A percentile compares a stretch with the other conserved stretches of the same genome.
phyloP scores from a whole-genome alignment of 306 rosid species.

The Macrotyloma uniflorum region DNA sequence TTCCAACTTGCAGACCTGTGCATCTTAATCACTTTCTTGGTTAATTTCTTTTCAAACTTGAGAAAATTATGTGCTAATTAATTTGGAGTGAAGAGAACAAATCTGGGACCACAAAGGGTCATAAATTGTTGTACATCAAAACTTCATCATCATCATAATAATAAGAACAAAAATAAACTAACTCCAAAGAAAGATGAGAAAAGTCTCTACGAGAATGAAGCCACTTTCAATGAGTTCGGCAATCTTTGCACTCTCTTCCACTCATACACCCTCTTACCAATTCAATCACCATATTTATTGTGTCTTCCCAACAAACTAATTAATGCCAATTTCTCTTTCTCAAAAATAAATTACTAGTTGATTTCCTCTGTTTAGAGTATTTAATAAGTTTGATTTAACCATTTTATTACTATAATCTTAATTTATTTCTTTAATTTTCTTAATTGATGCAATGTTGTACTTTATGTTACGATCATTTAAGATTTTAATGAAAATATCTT shows the following conservation, averaged over 20 bases:
- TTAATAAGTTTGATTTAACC: too few relatives aligned
- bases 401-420: too few relatives aligned
- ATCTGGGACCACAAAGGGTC: not conserved
- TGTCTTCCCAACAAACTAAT: not conserved
- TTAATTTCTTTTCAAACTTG: not conserved
- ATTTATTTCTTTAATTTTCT: too few relatives aligned
- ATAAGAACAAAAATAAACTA: not conserved
- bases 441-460: too few relatives aligned
- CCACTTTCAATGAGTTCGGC: conserved; percentile 39
- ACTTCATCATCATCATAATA: not conserved
- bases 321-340: not conserved
- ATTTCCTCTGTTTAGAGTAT: too few relatives aligned
- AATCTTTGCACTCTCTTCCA: conserved; percentile 30
- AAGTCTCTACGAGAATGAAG: conserved; percentile 35
- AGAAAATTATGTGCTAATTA: not conserved
- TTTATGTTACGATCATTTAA: too few relatives aligned
- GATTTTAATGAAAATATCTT: too few relatives aligned
- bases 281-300: conserved; percentile 33
- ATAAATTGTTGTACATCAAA: not conserved
- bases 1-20: conserved; percentile 81
- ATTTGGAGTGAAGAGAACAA: not conserved
- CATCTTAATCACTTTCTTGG: conserved; percentile 33
- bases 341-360: too few relatives aligned
- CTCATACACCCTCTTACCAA: conserved; percentile 32
- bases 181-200: not conserved